Percentiles rank a stretch among this genome's conserved stretches.
Evolutionary conservation across 2,329 filamentous ascomycete species (phyloP).

Genomic region (Cladophialophora psammophila): DNA sequence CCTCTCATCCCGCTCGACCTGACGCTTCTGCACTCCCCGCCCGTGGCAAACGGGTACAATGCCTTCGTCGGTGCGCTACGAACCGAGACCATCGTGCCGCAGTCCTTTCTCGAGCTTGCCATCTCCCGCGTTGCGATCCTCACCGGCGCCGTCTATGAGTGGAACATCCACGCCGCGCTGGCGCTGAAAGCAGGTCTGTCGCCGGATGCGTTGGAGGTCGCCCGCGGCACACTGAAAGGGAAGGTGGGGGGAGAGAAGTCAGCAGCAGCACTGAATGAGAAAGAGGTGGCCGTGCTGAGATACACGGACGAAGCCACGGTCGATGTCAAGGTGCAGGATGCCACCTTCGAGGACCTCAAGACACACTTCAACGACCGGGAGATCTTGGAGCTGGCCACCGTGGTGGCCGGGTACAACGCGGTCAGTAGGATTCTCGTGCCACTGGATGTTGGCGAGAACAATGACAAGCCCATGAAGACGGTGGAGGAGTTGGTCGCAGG

Average conservation of each 20-base stretch:
- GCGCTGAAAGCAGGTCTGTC: slow-evolving; percentile 45
- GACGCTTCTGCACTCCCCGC: slow-evolving; percentile 74
- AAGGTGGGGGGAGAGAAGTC: slow-evolving; percentile 30
- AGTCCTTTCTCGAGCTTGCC: slow-evolving; percentile 72
- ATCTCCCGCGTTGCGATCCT: slow-evolving; percentile 82
- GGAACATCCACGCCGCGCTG: slow-evolving; percentile 78
- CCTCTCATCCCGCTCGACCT: slow-evolving; percentile 79
- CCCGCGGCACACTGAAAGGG: slow-evolving; percentile 46
- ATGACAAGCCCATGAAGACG: slow-evolving; percentile 37
- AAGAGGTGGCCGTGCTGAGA: slow-evolving; percentile 71
- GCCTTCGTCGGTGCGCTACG: slow-evolving; percentile 64
- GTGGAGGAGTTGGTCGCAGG: slow-evolving; percentile 19
- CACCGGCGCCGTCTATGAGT: slow-evolving; percentile 84
- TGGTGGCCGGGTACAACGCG: slow-evolving; percentile 53
- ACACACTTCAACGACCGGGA: slow-evolving; percentile 60
- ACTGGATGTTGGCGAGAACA: slow-evolving; percentile 59
- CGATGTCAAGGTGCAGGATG: slow-evolving; percentile 71
- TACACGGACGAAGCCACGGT: slow-evolving; percentile 86
- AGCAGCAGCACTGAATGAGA: slow-evolving; percentile 56
- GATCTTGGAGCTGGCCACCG: slow-evolving; percentile 81
- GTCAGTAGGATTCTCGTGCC: slow-evolving; percentile 74
- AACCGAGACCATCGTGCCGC: slow-evolving; percentile 57
- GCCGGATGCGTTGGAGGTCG: background rate
- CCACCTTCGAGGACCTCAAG: slow-evolving; percentile 71
- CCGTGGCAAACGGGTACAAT: slow-evolving; percentile 75